Percentiles rank a stretch among this genome's conserved stretches.
Conservation (phyloP, 352 stramenopile genomes). For the Lagenidium sp. region DNA sequence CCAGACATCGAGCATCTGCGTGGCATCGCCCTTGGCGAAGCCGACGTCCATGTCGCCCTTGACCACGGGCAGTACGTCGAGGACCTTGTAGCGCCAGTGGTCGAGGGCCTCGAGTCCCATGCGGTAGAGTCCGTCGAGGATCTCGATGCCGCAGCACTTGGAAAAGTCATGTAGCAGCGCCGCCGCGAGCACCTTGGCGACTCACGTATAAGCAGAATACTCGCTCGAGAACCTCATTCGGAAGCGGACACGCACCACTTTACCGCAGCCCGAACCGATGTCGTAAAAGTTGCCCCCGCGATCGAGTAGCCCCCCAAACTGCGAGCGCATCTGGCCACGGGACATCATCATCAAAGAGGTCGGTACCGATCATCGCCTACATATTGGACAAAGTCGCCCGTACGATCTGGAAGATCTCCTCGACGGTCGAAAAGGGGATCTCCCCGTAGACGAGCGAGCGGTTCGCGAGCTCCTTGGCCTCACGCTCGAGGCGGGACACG, state of each 20-base stretch:
- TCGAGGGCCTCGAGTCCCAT: conserved; percentile 56
- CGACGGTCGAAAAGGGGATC: conserved; percentile 47
- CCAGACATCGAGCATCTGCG: conserved; percentile 36
- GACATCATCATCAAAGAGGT: neutral
- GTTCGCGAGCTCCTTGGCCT: conserved; percentile 52
- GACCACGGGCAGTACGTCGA: conserved; percentile 34
- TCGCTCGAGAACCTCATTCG: too few relatives aligned
- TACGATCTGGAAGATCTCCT: conserved; percentile 50
- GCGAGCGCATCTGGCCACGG: conserved; percentile 32
- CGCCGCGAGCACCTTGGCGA: conserved; percentile 40
- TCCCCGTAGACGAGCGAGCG: conserved; percentile 59
- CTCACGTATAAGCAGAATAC: too few relatives aligned
- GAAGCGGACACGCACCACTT: conserved; percentile 40
- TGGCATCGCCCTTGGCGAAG: conserved; percentile 37
- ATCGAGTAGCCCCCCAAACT: conserved; percentile 52
- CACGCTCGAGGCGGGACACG: conserved; percentile 50
- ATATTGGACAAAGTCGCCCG: neutral
- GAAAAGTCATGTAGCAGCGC: conserved; percentile 53
- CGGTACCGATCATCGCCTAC: neutral
- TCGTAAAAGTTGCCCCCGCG: conserved; percentile 63
- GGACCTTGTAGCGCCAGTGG: conserved; percentile 54
- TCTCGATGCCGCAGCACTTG: conserved; percentile 58
- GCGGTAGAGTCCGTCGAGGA: conserved; percentile 47
- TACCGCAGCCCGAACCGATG: conserved; percentile 56
- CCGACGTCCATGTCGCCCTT: conserved; percentile 49